Evolutionary conservation across 176 grass and related monocot species (phyloP), one percentile per base, ranked within the genome.

Genomic region (Juncus effusus): DNA sequence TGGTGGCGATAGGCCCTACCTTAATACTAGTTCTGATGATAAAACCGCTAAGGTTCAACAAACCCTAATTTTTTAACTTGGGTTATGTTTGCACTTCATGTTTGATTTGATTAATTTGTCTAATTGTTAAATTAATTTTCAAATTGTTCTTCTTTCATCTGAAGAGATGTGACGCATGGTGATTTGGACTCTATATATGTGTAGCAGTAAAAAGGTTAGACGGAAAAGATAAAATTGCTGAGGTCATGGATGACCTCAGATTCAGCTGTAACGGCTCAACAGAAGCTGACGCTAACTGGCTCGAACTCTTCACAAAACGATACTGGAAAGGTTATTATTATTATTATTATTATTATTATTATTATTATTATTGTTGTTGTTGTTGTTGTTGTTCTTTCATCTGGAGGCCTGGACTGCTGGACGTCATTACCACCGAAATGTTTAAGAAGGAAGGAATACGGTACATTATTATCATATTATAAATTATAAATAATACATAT

Each of bases 11-110:
- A 92, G 85, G 64, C 94, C 94, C 49, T 97, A 97, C 76, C 76
- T 97, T 81, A 97, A 92, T 59, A 97, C 93, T 51, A 88, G 94
- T 74, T 97, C 94, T 63, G 94, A 97, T 84, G 94, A 97, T 73
- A 87, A 90, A 10, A 97, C 94, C 66, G 94, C 94, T 44, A 97
- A 97, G 88, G 94, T 92, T 13, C 42, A 45, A 45, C 42, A 45
- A 45, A 45, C 42, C 42, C 42, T 45, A 45, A 45, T 45, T 59
- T 7, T 81, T n/a, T n/a, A 55, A 15, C 69, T 56, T 74, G 64
- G 68, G 50, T 87, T 61, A 44, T 52, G 13, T 49, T 64, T 44
- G n/a, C n/a, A 38, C 38, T 13, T 0, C 5, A 4, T 73, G 16
- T 68, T 66, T 68, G 45, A 3, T n/a, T n/a, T n/a, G n/a, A n/a